These are phyloP conservation scores for Gamsiella multidivaricata DNA, from an alignment of 192 early-diverging fungal genomes.

Conservation along the genomic window DNA sequence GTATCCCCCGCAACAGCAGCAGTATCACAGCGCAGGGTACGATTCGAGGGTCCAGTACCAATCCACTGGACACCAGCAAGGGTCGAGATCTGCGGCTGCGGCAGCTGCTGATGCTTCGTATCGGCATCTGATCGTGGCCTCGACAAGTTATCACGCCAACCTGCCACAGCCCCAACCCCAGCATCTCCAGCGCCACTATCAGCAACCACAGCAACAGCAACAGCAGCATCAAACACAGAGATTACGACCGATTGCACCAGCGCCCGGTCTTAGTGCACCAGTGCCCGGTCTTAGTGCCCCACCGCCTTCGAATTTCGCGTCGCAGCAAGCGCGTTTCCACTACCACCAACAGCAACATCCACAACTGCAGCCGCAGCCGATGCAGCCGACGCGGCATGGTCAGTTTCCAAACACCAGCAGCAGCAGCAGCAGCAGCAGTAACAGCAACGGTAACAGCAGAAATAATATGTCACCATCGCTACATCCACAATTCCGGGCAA, in stretches of 20 bases:
- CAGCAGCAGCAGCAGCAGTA: conserved; percentile 1
- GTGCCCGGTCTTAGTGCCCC: neutral
- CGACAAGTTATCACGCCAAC: too few relatives aligned
- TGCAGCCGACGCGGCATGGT: conserved; percentile 3
- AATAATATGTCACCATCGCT: conserved; percentile 37
- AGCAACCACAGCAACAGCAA: neutral
- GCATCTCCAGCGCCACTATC: neutral
- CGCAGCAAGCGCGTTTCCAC: conserved; percentile 10
- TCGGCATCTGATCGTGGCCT: neutral
- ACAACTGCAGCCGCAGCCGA: conserved; percentile 1
- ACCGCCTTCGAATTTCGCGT: neutral
- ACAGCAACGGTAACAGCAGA: neutral
- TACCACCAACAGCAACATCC: conserved; percentile 5
- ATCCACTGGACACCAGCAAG: neutral
- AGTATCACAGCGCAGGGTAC: too few relatives aligned
- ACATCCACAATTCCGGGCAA: conserved; percentile 69
- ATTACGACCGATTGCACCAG: neutral
- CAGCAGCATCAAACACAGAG: conserved; percentile 3
- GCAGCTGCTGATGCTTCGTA: neutral
- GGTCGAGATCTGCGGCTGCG: neutral
- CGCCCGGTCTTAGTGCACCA: neutral
- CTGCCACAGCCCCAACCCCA: neutral
- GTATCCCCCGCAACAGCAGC: conserved; percentile 9
- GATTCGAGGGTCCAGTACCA: too few relatives aligned
- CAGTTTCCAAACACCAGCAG: neutral